Evolutionary conservation across 768 basidiomycete genomes (phyloP).

Genomic region (Leccinum obscurum): DNA sequence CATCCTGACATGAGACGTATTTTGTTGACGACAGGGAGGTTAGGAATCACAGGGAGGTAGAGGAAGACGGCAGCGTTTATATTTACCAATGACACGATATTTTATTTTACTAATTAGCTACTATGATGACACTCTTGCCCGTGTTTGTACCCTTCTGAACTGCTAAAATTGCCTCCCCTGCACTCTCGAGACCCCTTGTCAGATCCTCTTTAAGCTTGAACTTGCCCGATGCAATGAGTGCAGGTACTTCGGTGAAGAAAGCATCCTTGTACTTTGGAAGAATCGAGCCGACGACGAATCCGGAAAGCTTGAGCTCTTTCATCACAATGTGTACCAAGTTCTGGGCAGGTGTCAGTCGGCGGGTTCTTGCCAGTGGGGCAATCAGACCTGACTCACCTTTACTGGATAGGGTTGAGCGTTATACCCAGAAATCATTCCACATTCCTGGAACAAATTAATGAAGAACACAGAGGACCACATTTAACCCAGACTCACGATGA

Average conservation of each 20-base stretch:
- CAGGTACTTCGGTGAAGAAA: slow-evolving; percentile 45
- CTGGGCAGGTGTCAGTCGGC: slow-evolving; percentile 15
- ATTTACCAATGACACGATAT: not conserved
- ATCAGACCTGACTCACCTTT: slow-evolving; percentile 6
- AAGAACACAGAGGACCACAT: too few species aligned
- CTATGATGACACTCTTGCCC: slow-evolving; percentile 26
- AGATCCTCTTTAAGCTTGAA: slow-evolving; percentile 50
- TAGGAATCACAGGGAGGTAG: slow-evolving; percentile 9
- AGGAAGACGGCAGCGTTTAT: slow-evolving; percentile 26
- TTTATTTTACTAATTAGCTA: slow-evolving; percentile 9
- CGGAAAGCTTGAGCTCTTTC: slow-evolving; percentile 42
- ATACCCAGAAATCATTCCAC: slow-evolving; percentile 29
- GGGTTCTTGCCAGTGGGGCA: slow-evolving; percentile 8
- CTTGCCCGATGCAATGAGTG: slow-evolving; percentile 44
- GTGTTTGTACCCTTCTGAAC: slow-evolving; percentile 37
- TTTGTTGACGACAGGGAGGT: too few species aligned
- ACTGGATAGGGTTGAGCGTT: slow-evolving; percentile 11
- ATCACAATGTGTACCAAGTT: slow-evolving; percentile 41
- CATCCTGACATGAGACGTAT: too few species aligned
- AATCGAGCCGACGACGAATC: slow-evolving; percentile 40
- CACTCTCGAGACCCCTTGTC: slow-evolving; percentile 42
- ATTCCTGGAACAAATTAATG: slow-evolving; percentile 26
- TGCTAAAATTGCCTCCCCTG: slow-evolving; percentile 39
- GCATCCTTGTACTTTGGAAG: slow-evolving; percentile 38
- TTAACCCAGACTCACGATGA: slow-evolving; percentile 37